phyloP scores from a whole-genome alignment of 495 filamentous ascomycete species.

The Elasticomyces elasticus region DNA sequence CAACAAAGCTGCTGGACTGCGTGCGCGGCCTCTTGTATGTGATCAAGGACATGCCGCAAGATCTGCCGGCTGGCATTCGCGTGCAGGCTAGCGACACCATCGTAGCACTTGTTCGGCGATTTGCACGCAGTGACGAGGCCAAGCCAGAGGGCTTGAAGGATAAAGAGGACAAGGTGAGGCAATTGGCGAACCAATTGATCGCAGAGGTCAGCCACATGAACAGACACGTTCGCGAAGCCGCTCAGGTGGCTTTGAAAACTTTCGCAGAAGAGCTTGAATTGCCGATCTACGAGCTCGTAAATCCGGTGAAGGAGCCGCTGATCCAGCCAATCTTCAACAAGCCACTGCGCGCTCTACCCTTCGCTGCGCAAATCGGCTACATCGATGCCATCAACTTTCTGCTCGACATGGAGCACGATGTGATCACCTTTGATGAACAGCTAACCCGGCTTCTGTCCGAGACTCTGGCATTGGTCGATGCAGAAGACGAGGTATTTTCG shows the following conservation, averaged over 20 bases:
- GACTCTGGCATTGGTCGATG: conserved; percentile 82
- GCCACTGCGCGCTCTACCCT: conserved; percentile 82
- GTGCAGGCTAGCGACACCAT: conserved; percentile 70
- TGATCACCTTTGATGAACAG: conserved; percentile 81
- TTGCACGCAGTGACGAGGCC: conserved; percentile 49
- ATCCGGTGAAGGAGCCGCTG: conserved; percentile 76
- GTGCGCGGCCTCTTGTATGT: conserved; percentile 83
- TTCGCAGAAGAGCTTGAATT: conserved; percentile 64
- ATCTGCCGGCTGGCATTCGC: conserved; percentile 79
- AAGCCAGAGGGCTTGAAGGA: conserved; percentile 67
- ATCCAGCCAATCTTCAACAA: conserved; percentile 87
- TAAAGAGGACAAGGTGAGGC: conserved; percentile 53
- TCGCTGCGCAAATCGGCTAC: conserved; percentile 88
- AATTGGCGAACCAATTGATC: conserved; percentile 73
- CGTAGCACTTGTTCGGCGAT: conserved; percentile 51
- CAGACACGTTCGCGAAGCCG: conserved; percentile 77
- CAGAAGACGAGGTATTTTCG: conserved; percentile 78
- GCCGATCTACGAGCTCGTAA: conserved; percentile 74
- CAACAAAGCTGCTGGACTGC: conserved; percentile 70
- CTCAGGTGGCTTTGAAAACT: conserved; percentile 68
- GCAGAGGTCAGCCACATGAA: conserved; percentile 89
- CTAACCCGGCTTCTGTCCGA: conserved; percentile 85
- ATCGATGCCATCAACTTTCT: conserved; percentile 96
- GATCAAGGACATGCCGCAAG: conserved; percentile 91
- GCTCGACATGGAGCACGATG: conserved; percentile 71